Evolutionary conservation across 2,329 filamentous ascomycete species (phyloP).

Genomic region (Leptographium radiaticola): DNA sequence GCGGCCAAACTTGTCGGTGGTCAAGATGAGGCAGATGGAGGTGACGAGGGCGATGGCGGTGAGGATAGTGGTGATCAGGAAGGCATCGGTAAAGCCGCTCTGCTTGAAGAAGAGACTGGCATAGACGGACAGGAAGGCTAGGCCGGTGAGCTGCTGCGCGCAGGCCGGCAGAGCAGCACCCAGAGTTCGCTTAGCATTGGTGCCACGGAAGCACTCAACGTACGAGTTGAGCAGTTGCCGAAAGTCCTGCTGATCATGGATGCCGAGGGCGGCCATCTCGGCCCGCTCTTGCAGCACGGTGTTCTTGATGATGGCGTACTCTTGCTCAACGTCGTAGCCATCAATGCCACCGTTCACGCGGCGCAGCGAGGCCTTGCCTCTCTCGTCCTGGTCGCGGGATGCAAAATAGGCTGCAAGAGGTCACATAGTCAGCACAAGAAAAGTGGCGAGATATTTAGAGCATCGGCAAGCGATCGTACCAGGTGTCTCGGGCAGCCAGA

Average conservation of each 20-base stretch:
- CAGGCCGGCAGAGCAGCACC: conserved; percentile 7
- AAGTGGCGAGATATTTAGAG: no score
- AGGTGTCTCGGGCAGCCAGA: conserved; percentile 10
- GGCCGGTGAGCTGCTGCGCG: conserved; percentile 14
- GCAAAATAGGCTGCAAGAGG: conserved; percentile 6
- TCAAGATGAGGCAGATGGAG: conserved; percentile 5
- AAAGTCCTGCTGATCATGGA: not conserved
- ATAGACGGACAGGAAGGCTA: conserved; percentile 13
- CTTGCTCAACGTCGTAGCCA: conserved; percentile 11
- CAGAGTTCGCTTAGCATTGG: conserved; percentile 8
- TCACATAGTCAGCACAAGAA: no score
- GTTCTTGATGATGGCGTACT: conserved; percentile 12
- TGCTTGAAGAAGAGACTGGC: conserved; percentile 15
- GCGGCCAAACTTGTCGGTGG: conserved; percentile 9
- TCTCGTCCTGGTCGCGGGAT: conserved; percentile 10
- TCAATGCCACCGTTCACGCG: conserved; percentile 10
- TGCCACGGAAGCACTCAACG: conserved; percentile 10
- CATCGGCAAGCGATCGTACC: not conserved
- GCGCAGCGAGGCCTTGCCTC: conserved; percentile 8
- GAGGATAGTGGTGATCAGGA: conserved; percentile 13
- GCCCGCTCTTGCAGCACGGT: conserved; percentile 10
- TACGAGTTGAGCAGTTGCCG: conserved; percentile 7
- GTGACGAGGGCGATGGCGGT: conserved; percentile 10
- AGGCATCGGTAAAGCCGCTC: conserved; percentile 13
- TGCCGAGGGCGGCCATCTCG: not conserved